A percentile compares a stretch with the other conserved stretches of the same genome.
Evolutionary conservation across 805 yeast genomes (phyloP).

Genomic region (Kazachstania psychrophila): DNA sequence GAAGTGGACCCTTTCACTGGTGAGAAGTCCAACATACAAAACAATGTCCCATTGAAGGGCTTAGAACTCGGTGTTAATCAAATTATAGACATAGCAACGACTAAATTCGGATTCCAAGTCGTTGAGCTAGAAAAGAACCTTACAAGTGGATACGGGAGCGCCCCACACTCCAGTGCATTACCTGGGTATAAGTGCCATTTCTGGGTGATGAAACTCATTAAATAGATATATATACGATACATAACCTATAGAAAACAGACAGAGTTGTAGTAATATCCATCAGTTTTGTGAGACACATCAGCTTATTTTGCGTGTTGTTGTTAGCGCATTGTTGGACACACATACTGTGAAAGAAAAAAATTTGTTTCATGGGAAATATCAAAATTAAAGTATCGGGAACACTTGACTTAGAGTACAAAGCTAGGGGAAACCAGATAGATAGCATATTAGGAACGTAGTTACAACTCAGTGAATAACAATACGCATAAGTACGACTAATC

Average conservation of each 20-base stretch:
- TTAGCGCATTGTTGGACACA: too few relatives aligned
- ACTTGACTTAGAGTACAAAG: too few relatives aligned
- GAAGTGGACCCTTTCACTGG: slow-evolving; percentile 18
- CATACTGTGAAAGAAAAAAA: too few relatives aligned
- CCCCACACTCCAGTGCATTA: slow-evolving; percentile 37
- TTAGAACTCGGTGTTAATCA: slow-evolving; percentile 50
- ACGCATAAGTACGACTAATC: too few relatives aligned
- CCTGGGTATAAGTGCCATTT: slow-evolving; percentile 51
- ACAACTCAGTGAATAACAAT: too few relatives aligned
- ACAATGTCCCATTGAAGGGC: slow-evolving; percentile 31
- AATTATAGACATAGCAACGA: slow-evolving; percentile 34
- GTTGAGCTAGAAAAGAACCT: slow-evolving; percentile 35
- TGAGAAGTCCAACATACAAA: slow-evolving; percentile 10
- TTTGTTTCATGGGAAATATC: too few relatives aligned
- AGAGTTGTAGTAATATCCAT: not conserved
- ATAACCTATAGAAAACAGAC: not conserved
- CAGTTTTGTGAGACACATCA: too few relatives aligned
- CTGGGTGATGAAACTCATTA: slow-evolving; percentile 41
- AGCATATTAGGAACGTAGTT: too few relatives aligned
- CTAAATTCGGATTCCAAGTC: slow-evolving; percentile 41
- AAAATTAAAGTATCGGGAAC: too few relatives aligned
- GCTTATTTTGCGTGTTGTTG: too few relatives aligned
- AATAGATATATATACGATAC: slow-evolving; percentile 5
- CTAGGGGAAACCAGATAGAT: too few relatives aligned
- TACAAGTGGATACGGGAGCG: slow-evolving; percentile 42